Evolutionary conservation across 2,329 filamentous ascomycete species (phyloP).

Genomic region (Aspergillus puulaauensis): DNA sequence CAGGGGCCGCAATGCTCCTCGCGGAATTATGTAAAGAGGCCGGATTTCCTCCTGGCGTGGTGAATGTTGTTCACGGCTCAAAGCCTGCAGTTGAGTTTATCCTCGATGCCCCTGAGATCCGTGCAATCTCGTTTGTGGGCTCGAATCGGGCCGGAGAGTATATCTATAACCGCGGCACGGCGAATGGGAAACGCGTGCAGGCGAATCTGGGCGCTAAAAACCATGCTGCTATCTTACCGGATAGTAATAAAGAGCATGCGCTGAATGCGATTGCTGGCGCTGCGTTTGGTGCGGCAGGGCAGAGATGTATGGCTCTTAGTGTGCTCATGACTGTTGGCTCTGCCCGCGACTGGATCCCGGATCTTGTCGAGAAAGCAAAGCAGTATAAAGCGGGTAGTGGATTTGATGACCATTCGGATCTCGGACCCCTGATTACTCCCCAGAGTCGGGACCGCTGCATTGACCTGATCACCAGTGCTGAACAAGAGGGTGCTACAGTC

Average conservation of each 20-base stretch:
- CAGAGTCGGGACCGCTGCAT: constrained; percentile 65
- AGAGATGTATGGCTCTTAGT: constrained; percentile 69
- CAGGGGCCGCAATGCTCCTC: constrained; percentile 65
- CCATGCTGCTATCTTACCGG: constrained; percentile 65
- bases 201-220: constrained; percentile 71
- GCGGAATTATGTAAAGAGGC: constrained; percentile 63
- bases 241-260: constrained; percentile 68
- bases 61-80: constrained; percentile 67
- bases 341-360: constrained; percentile 64
- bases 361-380: constrained; percentile 64
- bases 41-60: constrained; percentile 63
- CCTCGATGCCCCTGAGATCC: constrained; percentile 66
- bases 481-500: constrained; percentile 64
- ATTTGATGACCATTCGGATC: constrained; percentile 61
- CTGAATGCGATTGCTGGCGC: constrained; percentile 66
- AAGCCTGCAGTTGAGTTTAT: constrained; percentile 68
- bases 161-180: constrained; percentile 65
- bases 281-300: constrained; percentile 67
- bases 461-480: constrained; percentile 59
- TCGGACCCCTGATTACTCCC: constrained; percentile 65
- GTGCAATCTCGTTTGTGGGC: constrained; percentile 68
- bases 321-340: constrained; percentile 65
- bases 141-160: constrained; percentile 69
- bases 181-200: constrained; percentile 68
- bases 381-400: constrained; percentile 60